Conservation (phyloP, 495 filamentous ascomycete genomes). For the Patellaria atrata region DNA sequence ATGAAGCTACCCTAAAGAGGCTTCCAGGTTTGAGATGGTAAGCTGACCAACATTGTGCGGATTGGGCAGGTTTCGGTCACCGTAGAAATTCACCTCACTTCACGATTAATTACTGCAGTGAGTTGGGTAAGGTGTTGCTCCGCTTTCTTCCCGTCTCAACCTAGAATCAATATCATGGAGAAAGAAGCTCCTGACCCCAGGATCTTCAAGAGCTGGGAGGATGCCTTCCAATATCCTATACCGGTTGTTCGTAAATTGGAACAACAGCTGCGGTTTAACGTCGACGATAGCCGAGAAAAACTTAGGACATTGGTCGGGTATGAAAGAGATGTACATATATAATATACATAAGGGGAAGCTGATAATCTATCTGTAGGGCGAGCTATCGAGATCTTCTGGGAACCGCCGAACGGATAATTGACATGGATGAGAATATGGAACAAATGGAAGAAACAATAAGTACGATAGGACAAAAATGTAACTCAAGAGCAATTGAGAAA, state of each 20-base stretch:
- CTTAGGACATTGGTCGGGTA: constrained; percentile 84
- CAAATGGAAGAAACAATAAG: constrained; percentile 54
- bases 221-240: constrained; percentile 53
- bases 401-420: constrained; percentile 81
- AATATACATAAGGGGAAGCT: constrained; percentile 2
- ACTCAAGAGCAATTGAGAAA: constrained; percentile 51
- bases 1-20: too few species aligned
- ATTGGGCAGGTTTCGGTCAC: too few species aligned
- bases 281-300: constrained; percentile 72
- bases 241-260: constrained; percentile 49
- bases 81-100: too few species aligned
- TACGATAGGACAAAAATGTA: constrained; percentile 63
- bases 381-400: constrained; percentile 86
- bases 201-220: constrained; percentile 47
- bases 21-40: too few species aligned
- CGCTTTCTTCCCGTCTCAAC: background rate
- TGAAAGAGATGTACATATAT: constrained; percentile 6
- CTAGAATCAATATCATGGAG: constrained; percentile 36
- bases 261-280: constrained; percentile 46
- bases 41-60: too few species aligned
- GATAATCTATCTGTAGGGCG: constrained; percentile 33
- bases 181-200: constrained; percentile 42
- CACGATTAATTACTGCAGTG: too few species aligned
- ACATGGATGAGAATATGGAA: constrained; percentile 69
- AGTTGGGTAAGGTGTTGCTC: background rate